A percentile compares a stretch with the other conserved stretches of the same genome.
Conservation (phyloP, 2,329 filamentous ascomycete species). For the Phaeomoniella chlamydospora region DNA sequence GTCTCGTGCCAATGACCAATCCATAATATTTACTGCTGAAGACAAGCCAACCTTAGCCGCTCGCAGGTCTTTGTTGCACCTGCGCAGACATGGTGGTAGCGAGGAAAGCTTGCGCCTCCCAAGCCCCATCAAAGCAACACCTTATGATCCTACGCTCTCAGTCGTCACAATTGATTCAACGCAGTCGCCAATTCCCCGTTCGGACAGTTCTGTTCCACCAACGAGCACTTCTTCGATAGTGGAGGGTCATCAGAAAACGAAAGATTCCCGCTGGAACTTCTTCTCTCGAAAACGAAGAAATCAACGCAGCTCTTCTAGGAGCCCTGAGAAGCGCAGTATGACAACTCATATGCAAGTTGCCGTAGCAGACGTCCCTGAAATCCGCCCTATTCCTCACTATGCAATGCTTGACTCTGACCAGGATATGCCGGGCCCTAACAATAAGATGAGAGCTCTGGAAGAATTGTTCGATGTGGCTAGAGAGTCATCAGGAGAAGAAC, state of each 20-base stretch:
- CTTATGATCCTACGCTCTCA: not conserved
- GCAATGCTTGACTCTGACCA: conserved; percentile 36
- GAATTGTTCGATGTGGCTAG: conserved; percentile 27
- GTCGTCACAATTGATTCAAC: conserved; percentile 4
- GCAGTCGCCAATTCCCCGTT: conserved; percentile 2
- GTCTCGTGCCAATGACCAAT: no score
- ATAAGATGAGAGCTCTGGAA: conserved; percentile 29
- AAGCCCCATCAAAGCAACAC: not conserved
- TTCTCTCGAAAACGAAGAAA: conserved; percentile 30
- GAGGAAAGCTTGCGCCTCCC: conserved; percentile 1
- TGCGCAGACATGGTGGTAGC: conserved; percentile 1
- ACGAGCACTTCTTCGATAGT: conserved; percentile 8
- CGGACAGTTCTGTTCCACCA: conserved; percentile 4
- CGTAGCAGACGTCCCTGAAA: conserved; percentile 20
- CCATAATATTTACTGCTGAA: no score
- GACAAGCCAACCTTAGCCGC: not conserved
- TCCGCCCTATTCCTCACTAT: conserved; percentile 41
- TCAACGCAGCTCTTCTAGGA: conserved; percentile 5
- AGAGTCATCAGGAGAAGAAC: conserved; percentile 4
- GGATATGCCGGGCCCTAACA: conserved; percentile 9
- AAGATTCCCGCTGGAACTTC: conserved; percentile 41
- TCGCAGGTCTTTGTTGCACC: conserved; percentile 2
- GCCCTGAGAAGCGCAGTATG: conserved; percentile 8
- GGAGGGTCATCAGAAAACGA: conserved; percentile 4
- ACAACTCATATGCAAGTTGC: conserved; percentile 21